A percentile compares a stretch with the other conserved stretches of the same genome.
Conservation (phyloP, 108 stramenopile species). For the Skeletonema tropicum region DNA sequence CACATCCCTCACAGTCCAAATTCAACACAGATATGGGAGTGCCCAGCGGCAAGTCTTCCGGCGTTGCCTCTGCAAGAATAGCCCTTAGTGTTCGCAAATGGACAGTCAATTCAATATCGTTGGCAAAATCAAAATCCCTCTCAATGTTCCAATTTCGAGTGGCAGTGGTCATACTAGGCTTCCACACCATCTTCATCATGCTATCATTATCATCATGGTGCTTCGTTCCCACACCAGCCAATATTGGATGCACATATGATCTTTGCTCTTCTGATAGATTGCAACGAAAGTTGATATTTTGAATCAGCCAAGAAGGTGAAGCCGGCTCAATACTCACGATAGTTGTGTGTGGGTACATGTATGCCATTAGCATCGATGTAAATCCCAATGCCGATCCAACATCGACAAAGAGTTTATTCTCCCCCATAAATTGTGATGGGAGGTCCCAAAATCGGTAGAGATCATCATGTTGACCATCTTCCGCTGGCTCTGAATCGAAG, state of each 20-base stretch:
- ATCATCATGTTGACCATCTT: slow-evolving; percentile 29
- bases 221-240: slow-evolving; percentile 76
- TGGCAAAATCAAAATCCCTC: slow-evolving; percentile 40
- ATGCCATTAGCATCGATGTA: slow-evolving; percentile 63
- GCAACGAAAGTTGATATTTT: slow-evolving; percentile 76
- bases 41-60: slow-evolving; percentile 50
- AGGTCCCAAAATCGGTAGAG: slow-evolving; percentile 50
- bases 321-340: slow-evolving; percentile 81
- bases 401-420: slow-evolving; percentile 78
- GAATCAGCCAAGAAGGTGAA: slow-evolving; percentile 77
- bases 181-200: slow-evolving; percentile 81
- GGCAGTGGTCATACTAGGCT: slow-evolving; percentile 64
- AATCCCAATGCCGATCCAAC: slow-evolving; percentile 76
- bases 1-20: slow-evolving; percentile 81
- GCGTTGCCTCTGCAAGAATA: slow-evolving; percentile 73
- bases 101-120: slow-evolving; percentile 67
- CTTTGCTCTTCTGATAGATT: slow-evolving; percentile 60
- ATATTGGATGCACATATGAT: slow-evolving; percentile 51
- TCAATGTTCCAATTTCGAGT: slow-evolving; percentile 73
- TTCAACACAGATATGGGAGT: slow-evolving; percentile 76
- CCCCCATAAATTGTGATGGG: slow-evolving; percentile 55
- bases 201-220: slow-evolving; percentile 66
- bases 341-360: slow-evolving; percentile 68
- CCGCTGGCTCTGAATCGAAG: slow-evolving; percentile 54
- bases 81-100: slow-evolving; percentile 60